These are phyloP conservation scores for Barbatosphaeria neglecta DNA, from an alignment of 495 filamentous ascomycete species.

Conservation along the genomic window DNA sequence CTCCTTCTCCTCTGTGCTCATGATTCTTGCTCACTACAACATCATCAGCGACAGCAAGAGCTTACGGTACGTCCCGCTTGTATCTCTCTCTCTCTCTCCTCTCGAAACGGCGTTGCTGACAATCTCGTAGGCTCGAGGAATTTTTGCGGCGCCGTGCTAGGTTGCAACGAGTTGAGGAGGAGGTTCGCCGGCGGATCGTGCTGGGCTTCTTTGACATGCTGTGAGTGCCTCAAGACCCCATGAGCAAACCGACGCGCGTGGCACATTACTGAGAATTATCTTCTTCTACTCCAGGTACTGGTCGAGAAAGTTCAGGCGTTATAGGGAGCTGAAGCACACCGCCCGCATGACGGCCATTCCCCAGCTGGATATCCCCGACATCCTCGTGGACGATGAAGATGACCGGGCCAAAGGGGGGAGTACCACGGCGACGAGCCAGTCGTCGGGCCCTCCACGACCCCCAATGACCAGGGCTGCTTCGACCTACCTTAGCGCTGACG, in stretches of 20 bases:
- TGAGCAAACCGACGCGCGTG: no score
- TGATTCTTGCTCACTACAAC: constrained; percentile 98
- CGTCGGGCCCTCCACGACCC: constrained; percentile 8
- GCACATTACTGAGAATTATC: no score
- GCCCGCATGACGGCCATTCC: constrained; percentile 67
- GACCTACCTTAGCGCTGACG: constrained; percentile 23
- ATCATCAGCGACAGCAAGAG: constrained; percentile 98
- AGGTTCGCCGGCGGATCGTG: constrained; percentile 77
- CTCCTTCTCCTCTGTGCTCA: constrained; percentile 83
- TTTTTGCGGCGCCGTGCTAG: constrained; percentile 84
- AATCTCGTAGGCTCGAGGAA: constrained; percentile 64
- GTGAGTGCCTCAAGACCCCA: no score
- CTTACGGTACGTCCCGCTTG: constrained; percentile 44
- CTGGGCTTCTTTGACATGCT: constrained; percentile 93
- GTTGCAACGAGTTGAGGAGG: constrained; percentile 92
- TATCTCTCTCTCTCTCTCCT: neutral
- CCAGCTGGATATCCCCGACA: constrained; percentile 78
- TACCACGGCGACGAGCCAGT: no score
- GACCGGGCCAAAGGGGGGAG: constrained; percentile 10
- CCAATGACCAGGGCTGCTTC: constrained; percentile 3
- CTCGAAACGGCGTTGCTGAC: constrained; percentile 6
- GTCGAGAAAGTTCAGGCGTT: constrained; percentile 67
- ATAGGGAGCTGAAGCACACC: constrained; percentile 52
- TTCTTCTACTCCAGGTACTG: constrained; percentile 66
- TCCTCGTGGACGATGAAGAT: constrained; percentile 65